Conservation (phyloP, 2,329 filamentous ascomycete genomes). For the Xylariaceae sp. region DNA sequence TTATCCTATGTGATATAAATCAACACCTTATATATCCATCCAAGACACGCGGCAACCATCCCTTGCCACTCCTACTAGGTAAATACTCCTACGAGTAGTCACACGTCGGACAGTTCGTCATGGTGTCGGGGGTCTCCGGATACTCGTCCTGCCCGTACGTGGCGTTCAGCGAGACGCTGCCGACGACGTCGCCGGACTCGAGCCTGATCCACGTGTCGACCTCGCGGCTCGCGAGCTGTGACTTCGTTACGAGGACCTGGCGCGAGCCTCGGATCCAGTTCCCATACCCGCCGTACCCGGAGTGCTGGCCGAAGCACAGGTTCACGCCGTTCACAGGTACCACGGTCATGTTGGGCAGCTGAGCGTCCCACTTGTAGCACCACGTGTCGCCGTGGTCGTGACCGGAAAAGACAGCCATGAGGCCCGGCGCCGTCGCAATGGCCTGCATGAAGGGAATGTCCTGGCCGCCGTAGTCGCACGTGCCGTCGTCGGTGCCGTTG, state of each 20-base stretch:
- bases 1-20: too few relatives aligned
- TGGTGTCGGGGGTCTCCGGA: slow-evolving; percentile 31
- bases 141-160: slow-evolving; percentile 54
- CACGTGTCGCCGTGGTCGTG: slow-evolving; percentile 60
- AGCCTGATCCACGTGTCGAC: slow-evolving; percentile 55
- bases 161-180: slow-evolving; percentile 46
- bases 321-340: slow-evolving; percentile 29
- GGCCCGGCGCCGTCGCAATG: slow-evolving; percentile 42
- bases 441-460: slow-evolving; percentile 58
- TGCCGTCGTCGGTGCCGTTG: slow-evolving; percentile 29
- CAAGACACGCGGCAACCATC: too few relatives aligned
- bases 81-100: slow-evolving; percentile 11
- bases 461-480: slow-evolving; percentile 37
- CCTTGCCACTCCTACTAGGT: too few relatives aligned
- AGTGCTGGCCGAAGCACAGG: slow-evolving; percentile 56
- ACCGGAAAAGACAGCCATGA: slow-evolving; percentile 54
- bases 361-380: slow-evolving; percentile 42
- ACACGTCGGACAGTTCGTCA: slow-evolving; percentile 23
- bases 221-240: slow-evolving; percentile 29
- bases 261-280: slow-evolving; percentile 54
- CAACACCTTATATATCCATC: too few relatives aligned
- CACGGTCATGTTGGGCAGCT: slow-evolving; percentile 21
- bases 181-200: slow-evolving; percentile 46
- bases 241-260: slow-evolving; percentile 42
- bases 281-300: slow-evolving; percentile 64